Conservation (phyloP, 2,329 filamentous ascomycete species). For the Epichloe baconii region DNA sequence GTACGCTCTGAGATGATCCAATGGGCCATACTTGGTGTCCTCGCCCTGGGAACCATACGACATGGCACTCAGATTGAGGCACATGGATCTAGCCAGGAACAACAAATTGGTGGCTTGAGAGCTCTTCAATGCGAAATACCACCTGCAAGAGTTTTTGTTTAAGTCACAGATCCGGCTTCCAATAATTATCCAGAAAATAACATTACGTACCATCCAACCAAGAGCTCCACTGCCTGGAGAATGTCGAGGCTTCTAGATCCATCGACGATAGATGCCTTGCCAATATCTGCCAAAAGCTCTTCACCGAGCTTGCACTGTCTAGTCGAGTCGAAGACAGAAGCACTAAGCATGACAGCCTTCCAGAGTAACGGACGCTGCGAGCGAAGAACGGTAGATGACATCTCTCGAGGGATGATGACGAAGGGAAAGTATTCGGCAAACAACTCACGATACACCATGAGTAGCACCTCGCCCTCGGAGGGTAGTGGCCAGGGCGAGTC, state of each 20-base stretch:
- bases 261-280: conserved; percentile 25
- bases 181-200: neutral
- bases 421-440: conserved; percentile 31
- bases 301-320: conserved; percentile 31
- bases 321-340: conserved; percentile 27
- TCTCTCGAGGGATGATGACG: conserved; percentile 24
- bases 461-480: conserved; percentile 26
- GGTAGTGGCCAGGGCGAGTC: conserved; percentile 28
- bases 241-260: conserved; percentile 33
- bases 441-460: conserved; percentile 22
- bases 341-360: conserved; percentile 35
- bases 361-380: conserved; percentile 30
- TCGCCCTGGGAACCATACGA: conserved; percentile 13
- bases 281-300: conserved; percentile 30
- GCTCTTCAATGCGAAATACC: conserved; percentile 34
- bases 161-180: neutral
- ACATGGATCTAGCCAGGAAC: conserved; percentile 34
- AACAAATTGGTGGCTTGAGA: conserved; percentile 36
- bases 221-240: conserved; percentile 31
- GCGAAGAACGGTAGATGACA: conserved; percentile 24
- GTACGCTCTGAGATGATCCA: conserved; percentile 35
- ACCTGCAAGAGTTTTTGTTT: conserved; percentile 18
- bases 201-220: conserved; percentile 31
- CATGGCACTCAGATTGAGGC: conserved; percentile 26
- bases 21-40: conserved; percentile 14